Conservation (phyloP, 2,329 filamentous ascomycete genomes). For the Pseudocercospora crystallina region DNA sequence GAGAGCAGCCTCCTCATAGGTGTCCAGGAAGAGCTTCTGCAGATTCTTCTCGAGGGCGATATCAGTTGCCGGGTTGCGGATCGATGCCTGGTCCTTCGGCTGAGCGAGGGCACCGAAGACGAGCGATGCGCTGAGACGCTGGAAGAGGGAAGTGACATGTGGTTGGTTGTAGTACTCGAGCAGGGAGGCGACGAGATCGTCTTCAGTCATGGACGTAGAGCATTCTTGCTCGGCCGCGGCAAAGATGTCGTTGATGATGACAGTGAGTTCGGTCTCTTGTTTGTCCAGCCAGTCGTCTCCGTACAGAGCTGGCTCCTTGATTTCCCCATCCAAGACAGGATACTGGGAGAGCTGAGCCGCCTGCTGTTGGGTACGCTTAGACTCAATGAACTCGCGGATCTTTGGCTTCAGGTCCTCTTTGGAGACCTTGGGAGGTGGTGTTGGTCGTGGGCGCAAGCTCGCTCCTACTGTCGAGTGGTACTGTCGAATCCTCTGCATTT, state of each 20-base stretch:
- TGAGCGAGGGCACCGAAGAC: conserved; percentile 58
- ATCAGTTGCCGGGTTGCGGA: conserved; percentile 54
- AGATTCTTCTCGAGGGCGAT: conserved; percentile 59
- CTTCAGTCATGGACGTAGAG: too few relatives aligned
- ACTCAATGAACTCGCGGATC: conserved; percentile 18
- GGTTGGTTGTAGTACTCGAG: conserved; percentile 56
- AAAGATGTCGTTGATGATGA: conserved; percentile 60
- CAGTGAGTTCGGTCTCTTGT: conserved; percentile 61
- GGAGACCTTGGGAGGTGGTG: not conserved
- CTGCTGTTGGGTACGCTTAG: conserved; percentile 16
- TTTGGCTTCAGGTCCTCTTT: conserved; percentile 7
- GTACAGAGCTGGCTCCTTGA: conserved; percentile 58
- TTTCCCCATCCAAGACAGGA: conserved; percentile 55
- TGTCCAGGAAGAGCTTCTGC: conserved; percentile 57
- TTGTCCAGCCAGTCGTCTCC: conserved; percentile 63
- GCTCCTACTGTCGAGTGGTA: not conserved
- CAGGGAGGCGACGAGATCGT: conserved; percentile 47
- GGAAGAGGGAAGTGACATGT: conserved; percentile 52
- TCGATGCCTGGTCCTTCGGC: conserved; percentile 52
- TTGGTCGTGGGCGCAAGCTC: not conserved
- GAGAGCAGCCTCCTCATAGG: conserved; percentile 55
- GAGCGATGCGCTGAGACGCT: conserved; percentile 59
- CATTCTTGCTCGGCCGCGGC: conserved; percentile 26
- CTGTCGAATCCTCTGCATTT: too few relatives aligned
- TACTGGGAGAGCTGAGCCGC: conserved; percentile 38